Percentiles rank a stretch among this genome's conserved stretches.
phyloP scores from a whole-genome alignment of 2,329 filamentous ascomycete genomes.

The Macrophomina phaseolina region DNA sequence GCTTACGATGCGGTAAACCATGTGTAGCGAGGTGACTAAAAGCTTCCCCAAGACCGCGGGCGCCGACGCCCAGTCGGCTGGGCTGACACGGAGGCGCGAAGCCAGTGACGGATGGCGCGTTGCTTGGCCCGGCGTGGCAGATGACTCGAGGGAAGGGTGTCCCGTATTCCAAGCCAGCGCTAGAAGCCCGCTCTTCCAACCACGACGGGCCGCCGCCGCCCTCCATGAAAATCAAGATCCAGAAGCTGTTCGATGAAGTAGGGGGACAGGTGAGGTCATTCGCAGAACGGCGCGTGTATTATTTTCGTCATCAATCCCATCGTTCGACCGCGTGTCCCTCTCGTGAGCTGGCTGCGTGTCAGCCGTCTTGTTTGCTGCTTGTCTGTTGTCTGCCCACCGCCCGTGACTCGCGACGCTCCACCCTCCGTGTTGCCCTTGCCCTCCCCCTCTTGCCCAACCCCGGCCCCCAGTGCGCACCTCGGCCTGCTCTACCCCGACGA shows the following conservation, averaged over 20 bases:
- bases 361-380: no score
- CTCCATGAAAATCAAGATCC: no score
- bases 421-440: neutral
- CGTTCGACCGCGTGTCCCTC: neutral
- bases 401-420: neutral
- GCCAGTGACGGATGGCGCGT: slow-evolving; percentile 16
- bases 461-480: neutral
- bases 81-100: neutral
- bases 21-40: slow-evolving; percentile 15
- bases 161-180: no score
- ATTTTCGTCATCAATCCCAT: no score
- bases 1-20: neutral
- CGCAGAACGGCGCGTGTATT: no score
- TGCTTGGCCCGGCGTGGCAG: slow-evolving; percentile 8
- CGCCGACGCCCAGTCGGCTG: neutral
- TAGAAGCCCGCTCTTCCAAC: no score
- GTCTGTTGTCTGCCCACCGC: neutral
- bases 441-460: neutral
- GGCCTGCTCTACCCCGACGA: neutral
- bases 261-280: no score
- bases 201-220: no score
- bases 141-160: neutral
- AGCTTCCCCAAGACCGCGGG: slow-evolving; percentile 6
- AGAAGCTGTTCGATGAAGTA: no score
- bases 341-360: neutral